phyloP scores from a whole-genome alignment of 2,329 filamentous ascomycete genomes.

The Tolypocladium sp. region DNA sequence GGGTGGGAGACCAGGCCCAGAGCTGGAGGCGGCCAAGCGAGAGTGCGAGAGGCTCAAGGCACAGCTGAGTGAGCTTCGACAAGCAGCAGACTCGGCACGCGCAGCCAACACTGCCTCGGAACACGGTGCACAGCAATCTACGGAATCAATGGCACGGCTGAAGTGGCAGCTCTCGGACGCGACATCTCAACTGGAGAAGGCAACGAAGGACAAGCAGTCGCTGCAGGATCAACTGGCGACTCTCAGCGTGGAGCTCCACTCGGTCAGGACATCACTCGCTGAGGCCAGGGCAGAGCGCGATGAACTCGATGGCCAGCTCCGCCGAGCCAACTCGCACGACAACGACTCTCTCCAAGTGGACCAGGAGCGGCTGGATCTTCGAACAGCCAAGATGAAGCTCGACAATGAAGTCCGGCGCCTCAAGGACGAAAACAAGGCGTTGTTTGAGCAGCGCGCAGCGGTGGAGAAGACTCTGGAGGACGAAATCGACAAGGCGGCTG shows the following conservation, averaged over 20 bases:
- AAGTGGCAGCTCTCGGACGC: slow-evolving; percentile 49
- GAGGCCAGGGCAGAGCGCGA: slow-evolving; percentile 57
- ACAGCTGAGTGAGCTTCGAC: slow-evolving; percentile 27
- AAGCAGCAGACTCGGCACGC: slow-evolving; percentile 15
- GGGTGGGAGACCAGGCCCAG: neutral
- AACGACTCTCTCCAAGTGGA: slow-evolving; percentile 54
- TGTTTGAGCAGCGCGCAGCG: slow-evolving; percentile 46
- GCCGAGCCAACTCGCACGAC: slow-evolving; percentile 42
- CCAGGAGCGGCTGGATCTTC: slow-evolving; percentile 59
- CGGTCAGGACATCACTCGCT: slow-evolving; percentile 44
- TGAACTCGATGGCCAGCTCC: slow-evolving; percentile 53
- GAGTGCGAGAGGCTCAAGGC: slow-evolving; percentile 18
- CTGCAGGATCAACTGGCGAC: slow-evolving; percentile 55
- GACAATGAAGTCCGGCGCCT: slow-evolving; percentile 58
- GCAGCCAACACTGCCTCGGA: slow-evolving; percentile 19
- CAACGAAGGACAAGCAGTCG: slow-evolving; percentile 50
- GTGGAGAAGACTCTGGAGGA: slow-evolving; percentile 56
- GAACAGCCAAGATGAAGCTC: slow-evolving; percentile 57
- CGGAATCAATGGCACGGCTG: slow-evolving; percentile 40
- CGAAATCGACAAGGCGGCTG: slow-evolving; percentile 56
- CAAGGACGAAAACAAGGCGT: slow-evolving; percentile 51
- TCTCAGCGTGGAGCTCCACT: slow-evolving; percentile 50
- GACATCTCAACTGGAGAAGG: slow-evolving; percentile 45
- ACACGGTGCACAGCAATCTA: slow-evolving; percentile 22
- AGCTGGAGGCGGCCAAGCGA: slow-evolving; percentile 9